Evolutionary conservation across 805 yeast genomes (phyloP), one percentile per base, ranked within the genome.

Genomic region (Metschnikowia reukaufii): DNA sequence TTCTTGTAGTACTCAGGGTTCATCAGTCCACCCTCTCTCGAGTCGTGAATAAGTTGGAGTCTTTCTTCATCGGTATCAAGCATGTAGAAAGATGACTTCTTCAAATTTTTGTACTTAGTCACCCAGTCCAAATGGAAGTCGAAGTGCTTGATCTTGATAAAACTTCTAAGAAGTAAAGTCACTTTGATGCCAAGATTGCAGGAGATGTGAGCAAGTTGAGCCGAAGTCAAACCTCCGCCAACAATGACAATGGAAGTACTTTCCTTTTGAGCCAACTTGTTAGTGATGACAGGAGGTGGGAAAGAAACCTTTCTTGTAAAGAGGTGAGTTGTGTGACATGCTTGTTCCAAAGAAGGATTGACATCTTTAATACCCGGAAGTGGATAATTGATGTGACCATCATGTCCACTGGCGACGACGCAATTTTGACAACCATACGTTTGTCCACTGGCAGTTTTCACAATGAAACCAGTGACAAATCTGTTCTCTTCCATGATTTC

Each of bases 91-190:
- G 74, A 67, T 2, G 76, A 67, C 48, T 72, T 73, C 56, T 71
- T 68, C 20, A 68, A 71, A 47, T 73, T 74, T 48, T 69, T 68
- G 56, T 72, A 74, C 50, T 74, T 74, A n/a, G 78, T 71, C 15
- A 74, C 78, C 78, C 78, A 74, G 45, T 74, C 78, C 39, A 74
- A 58, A 49, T 72, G 76, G 50, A 74, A 73, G 47, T 74, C 78
- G 58, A 74, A 74, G 49, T 74, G 78, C 55, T 74, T 73, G 39
- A 73, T 64, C 45, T 71, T 73, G 29, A 72, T 47, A 4, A 62
- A 58, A 0, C 74, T 71, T 34, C 78, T 55, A 10, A 70, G 52
- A 10, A 73, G 44, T 5, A 71, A 59, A 34, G 65, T 62, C 1
- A 72, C 69, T 18, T 63, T 61, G 10, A 71, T 57, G 1, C 72